phyloP scores from a whole-genome alignment of 257 asterid species.

The Avicennia marina region DNA sequence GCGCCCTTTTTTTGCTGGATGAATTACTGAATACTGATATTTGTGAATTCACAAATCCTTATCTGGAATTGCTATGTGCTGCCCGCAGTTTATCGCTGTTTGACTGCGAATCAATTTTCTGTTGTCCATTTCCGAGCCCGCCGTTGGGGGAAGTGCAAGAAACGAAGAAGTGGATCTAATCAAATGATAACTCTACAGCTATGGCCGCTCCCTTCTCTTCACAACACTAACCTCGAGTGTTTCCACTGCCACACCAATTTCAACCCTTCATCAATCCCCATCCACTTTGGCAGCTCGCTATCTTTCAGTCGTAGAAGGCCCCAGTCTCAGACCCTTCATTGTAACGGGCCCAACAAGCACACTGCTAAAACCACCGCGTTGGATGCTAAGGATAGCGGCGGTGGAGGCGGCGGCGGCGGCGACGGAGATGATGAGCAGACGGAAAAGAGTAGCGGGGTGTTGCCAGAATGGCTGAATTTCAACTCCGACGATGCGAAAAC shows the following conservation, averaged over 20 bases:
- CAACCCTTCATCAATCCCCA: constrained; percentile 22
- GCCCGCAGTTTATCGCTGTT: no score
- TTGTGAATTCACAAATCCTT: no score
- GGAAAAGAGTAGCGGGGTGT: constrained; percentile 43
- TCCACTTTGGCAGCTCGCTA: background rate
- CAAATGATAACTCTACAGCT: constrained; percentile 38
- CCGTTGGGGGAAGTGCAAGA: no score
- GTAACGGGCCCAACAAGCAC: constrained; percentile 50
- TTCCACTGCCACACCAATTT: constrained; percentile 20
- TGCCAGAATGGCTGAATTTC: constrained; percentile 86
- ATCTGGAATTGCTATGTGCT: no score
- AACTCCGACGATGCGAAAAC: constrained; percentile 77
- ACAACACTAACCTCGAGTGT: constrained; percentile 33
- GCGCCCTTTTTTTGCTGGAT: no score
- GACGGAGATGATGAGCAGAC: constrained; percentile 48
- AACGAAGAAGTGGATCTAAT: no score
- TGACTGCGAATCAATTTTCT: no score
- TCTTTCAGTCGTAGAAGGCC: constrained; percentile 21
- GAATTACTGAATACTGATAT: no score
- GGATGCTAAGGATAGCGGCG: constrained; percentile 32
- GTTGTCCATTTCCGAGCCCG: no score
- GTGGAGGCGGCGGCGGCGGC: constrained; percentile 47
- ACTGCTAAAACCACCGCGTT: constrained; percentile 34
- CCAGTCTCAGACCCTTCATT: constrained; percentile 29
- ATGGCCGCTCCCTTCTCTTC: constrained; percentile 29